Conservation (phyloP, 177 flowering plant genomes). For the Vitis hybrid region DNA sequence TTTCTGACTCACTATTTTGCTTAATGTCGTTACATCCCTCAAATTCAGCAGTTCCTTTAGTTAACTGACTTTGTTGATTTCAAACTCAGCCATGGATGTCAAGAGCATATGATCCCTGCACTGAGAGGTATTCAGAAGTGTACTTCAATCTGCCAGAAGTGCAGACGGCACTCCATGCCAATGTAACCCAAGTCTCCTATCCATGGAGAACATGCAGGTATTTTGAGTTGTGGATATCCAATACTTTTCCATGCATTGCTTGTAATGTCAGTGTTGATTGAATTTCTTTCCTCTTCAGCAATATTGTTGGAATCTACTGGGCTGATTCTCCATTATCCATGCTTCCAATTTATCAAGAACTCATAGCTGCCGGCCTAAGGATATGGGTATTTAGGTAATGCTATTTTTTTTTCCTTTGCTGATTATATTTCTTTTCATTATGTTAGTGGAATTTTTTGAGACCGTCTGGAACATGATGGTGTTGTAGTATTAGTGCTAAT, state of each 20-base stretch:
- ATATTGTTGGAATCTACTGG: constrained; percentile 75
- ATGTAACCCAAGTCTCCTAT: constrained; percentile 66
- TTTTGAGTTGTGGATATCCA: neutral
- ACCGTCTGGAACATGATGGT: neutral
- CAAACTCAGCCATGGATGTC: constrained; percentile 85
- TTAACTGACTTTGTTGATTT: constrained; percentile 11
- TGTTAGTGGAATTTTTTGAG: neutral
- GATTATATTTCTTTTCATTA: neutral
- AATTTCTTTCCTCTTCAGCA: constrained; percentile 43
- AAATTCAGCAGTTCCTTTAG: neutral
- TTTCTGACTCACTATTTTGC: neutral
- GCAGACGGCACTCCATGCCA: constrained; percentile 90
- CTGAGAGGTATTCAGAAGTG: constrained; percentile 66
- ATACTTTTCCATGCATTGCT: neutral
- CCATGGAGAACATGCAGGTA: constrained; percentile 91
- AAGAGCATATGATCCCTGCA: constrained; percentile 95
- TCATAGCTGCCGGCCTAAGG: constrained; percentile 74
- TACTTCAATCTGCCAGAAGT: constrained; percentile 91
- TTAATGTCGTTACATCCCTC: neutral
- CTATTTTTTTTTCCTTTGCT: neutral
- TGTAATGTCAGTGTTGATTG: neutral
- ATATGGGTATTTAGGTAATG: constrained; percentile 91
- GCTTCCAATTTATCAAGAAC: constrained; percentile 91
- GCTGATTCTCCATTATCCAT: constrained; percentile 80
- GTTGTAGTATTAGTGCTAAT: neutral